Evolutionary conservation across 495 filamentous ascomycete genomes (phyloP).

Genomic region (Penicillium silybi): DNA sequence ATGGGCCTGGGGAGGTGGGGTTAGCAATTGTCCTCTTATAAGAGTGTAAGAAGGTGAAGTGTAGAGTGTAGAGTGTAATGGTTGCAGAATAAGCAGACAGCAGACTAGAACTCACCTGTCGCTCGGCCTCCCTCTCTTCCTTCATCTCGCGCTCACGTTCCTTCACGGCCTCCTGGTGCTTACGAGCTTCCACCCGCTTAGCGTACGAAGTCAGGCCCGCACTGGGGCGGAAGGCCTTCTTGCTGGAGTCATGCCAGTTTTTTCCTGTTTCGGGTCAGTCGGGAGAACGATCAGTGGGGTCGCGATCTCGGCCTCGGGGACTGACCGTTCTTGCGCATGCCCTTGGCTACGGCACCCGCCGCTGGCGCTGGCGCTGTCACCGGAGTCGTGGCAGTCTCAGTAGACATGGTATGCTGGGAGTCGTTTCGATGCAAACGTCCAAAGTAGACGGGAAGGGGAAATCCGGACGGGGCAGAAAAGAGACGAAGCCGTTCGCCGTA

Average conservation of each 20-base stretch:
- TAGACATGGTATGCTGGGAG: constrained; percentile 21
- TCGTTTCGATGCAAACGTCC: not conserved
- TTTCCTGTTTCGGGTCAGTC: constrained; percentile 61
- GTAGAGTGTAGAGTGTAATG: not conserved
- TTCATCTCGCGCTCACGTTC: constrained; percentile 92
- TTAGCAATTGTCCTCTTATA: not conserved
- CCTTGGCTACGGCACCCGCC: constrained; percentile 23
- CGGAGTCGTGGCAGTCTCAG: constrained; percentile 12
- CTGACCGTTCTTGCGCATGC: constrained; percentile 47
- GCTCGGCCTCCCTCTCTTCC: constrained; percentile 84
- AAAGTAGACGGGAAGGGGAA: not conserved
- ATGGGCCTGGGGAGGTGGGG: constrained; percentile 48
- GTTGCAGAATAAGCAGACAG: not conserved
- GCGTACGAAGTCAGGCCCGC: constrained; percentile 73
- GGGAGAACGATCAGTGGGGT: constrained; percentile 8
- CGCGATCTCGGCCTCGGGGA: not conserved
- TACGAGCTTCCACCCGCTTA: constrained; percentile 62
- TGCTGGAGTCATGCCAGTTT: constrained; percentile 75
- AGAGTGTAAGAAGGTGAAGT: not conserved
- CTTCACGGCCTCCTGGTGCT: constrained; percentile 68
- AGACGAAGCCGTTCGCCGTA: not conserved
- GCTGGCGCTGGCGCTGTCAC: constrained; percentile 16
- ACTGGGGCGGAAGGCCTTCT: constrained; percentile 81
- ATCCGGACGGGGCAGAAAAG: not conserved
- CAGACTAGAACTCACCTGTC: constrained; percentile 59